Evolutionary conservation across 225 moss, liverwort and hornwort genomes (phyloP).

Genomic region (Bryoerythrophyllum caledonicum): DNA sequence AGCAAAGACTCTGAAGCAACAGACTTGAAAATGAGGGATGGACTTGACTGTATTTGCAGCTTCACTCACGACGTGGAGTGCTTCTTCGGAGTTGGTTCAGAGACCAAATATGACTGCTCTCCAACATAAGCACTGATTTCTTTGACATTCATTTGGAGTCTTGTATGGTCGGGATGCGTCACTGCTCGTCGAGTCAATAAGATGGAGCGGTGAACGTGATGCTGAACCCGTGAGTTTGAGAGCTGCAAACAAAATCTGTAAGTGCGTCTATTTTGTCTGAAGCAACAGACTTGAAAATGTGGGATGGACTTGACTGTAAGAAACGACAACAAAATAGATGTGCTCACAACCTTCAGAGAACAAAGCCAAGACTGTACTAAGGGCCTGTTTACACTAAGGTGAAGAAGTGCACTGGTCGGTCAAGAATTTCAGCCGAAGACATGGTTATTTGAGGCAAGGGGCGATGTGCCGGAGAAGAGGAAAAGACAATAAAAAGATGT

Average conservation of each 20-base stretch:
- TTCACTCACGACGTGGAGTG: neutral
- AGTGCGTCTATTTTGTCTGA: neutral
- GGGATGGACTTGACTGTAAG: neutral
- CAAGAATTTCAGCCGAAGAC: too few species aligned
- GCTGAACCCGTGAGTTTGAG: neutral
- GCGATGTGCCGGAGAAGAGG: too few species aligned
- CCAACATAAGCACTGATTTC: neutral
- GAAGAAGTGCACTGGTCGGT: too few species aligned
- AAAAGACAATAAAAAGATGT: too few species aligned
- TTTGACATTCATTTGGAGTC: neutral
- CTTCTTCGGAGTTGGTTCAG: too few species aligned
- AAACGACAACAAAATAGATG: too few species aligned
- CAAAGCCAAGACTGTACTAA: too few species aligned
- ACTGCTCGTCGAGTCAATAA: neutral
- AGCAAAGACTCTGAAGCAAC: neutral
- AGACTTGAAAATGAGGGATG: neutral
- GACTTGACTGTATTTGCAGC: neutral
- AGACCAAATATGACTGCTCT: neutral
- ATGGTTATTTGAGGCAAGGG: too few species aligned
- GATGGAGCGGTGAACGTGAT: neutral
- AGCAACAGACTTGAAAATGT: neutral
- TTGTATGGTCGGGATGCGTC: neutral
- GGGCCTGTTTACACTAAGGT: too few species aligned
- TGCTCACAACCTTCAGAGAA: too few species aligned
- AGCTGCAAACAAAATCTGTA: too few species aligned